A percentile compares a stretch with the other conserved stretches of the same genome.
phyloP scores from a whole-genome alignment of 345 rosid genomes.

The Rhizophora mangle region DNA sequence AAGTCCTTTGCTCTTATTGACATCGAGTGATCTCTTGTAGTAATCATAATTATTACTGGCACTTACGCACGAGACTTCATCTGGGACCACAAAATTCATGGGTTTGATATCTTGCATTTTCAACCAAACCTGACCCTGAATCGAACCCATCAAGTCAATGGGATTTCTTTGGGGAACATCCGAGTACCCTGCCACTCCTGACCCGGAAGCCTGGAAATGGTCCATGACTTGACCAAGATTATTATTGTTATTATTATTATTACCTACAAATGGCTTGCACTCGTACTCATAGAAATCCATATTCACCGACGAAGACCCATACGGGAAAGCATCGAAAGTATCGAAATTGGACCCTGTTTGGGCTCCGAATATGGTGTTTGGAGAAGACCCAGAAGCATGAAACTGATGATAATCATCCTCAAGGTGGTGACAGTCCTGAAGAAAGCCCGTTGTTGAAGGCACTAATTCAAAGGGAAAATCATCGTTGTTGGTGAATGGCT shows the following conservation, averaged over 20 bases:
- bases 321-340: conserved; percentile 45
- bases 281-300: conserved; percentile 42
- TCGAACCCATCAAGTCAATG: conserved; percentile 31
- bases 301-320: conserved; percentile 31
- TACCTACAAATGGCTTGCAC: conserved; percentile 46
- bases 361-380: conserved; percentile 37
- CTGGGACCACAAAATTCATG: conserved; percentile 42
- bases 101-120: conserved; percentile 46
- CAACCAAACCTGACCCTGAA: conserved; percentile 27
- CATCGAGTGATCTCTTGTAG: conserved; percentile 23
- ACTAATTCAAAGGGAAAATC: conserved; percentile 35
- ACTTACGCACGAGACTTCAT: conserved; percentile 57
- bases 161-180: conserved; percentile 21
- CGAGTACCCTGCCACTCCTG: conserved; percentile 18
- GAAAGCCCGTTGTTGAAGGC: conserved; percentile 31
- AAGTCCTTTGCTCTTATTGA: conserved; percentile 34
- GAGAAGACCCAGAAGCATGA: conserved; percentile 40
- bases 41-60: conserved; percentile 29
- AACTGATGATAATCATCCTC: conserved; percentile 20
- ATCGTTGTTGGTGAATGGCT: conserved; percentile 32
- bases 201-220: conserved; percentile 32
- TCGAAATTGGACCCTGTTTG: conserved; percentile 36
- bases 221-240: conserved; percentile 47
- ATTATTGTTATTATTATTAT: neutral
- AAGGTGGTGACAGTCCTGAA: conserved; percentile 54